Percentiles rank a stretch among this genome's conserved stretches.
phyloP scores from a whole-genome alignment of 139 green algal species.

The Helicosporidium sp. region DNA sequence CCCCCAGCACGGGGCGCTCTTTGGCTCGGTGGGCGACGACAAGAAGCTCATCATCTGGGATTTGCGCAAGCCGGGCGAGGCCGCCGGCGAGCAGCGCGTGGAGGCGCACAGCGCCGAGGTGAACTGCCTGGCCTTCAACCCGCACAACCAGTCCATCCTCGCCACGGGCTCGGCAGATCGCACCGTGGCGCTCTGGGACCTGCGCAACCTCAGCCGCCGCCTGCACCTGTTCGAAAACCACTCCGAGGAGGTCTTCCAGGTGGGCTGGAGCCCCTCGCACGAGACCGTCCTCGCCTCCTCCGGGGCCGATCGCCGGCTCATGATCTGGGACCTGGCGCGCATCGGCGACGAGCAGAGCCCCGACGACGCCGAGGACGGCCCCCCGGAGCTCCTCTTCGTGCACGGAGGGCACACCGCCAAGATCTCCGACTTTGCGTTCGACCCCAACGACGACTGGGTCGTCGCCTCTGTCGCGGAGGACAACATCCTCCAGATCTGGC shows the following conservation, averaged over 20 bases:
- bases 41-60: constrained; percentile 92
- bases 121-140: constrained; percentile 98
- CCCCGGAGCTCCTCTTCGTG: constrained; percentile 86
- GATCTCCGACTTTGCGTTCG: constrained; percentile 90
- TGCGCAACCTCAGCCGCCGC: constrained; percentile 64
- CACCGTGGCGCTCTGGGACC: constrained; percentile 81
- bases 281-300: constrained; percentile 87
- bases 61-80: constrained; percentile 34
- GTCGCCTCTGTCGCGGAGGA: constrained; percentile 88
- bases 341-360: constrained; percentile 84
- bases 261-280: constrained; percentile 81
- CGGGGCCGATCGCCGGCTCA: constrained; percentile 81
- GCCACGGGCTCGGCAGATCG: constrained; percentile 89
- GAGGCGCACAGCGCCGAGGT: constrained; percentile 82
- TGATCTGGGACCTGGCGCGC: constrained; percentile 90
- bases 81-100: constrained; percentile 8
- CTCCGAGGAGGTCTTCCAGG: constrained; percentile 91
- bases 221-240: constrained; percentile 86
- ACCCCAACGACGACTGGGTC: constrained; percentile 81
- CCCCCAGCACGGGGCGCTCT: constrained; percentile 66
- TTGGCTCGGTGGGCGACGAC: constrained; percentile 91
- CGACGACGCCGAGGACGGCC: constrained; percentile 90
- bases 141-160: constrained; percentile 85
- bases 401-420: constrained; percentile 83
- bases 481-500: constrained; percentile 97